Evolutionary conservation across 23 red algal species (phyloP).

Genomic region (Gracilaria gracilis): DNA sequence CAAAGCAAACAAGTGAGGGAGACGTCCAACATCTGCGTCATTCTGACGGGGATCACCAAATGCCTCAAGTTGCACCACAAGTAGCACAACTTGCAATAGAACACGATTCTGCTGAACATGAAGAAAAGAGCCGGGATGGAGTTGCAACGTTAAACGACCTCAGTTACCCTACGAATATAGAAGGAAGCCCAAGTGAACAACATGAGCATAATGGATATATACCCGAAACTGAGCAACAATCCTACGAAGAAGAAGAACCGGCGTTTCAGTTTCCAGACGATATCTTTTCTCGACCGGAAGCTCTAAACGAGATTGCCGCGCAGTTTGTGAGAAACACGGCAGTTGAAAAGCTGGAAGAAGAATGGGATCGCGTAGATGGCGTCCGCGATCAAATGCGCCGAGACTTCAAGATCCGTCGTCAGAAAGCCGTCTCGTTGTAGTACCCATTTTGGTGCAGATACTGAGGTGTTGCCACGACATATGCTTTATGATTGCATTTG

Average conservation of each 20-base stretch:
- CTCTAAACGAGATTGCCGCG: constrained; percentile 1
- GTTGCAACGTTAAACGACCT: background rate
- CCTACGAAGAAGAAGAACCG: background rate
- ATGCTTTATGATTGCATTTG: background rate
- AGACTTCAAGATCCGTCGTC: constrained; percentile 40
- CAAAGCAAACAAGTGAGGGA: background rate
- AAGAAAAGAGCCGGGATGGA: background rate
- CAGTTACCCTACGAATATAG: background rate
- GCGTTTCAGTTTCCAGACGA: constrained; percentile 19
- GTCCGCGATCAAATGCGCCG: constrained; percentile 43
- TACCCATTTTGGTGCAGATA: no score
- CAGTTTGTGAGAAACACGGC: background rate
- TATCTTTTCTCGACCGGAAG: constrained; percentile 15
- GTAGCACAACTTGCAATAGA: background rate
- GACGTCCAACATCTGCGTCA: background rate
- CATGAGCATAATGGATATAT: background rate
- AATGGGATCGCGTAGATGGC: constrained; percentile 34
- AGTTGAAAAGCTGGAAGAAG: constrained; percentile 10
- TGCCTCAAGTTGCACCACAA: background rate
- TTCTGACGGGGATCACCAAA: background rate
- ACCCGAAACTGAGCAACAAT: background rate
- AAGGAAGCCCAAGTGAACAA: background rate
- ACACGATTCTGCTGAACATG: background rate
- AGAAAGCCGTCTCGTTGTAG: background rate
- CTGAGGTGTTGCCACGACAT: background rate